These are phyloP conservation scores for Lotus japonicus DNA, from an alignment of 306 rosid species.

Conservation along the genomic window DNA sequence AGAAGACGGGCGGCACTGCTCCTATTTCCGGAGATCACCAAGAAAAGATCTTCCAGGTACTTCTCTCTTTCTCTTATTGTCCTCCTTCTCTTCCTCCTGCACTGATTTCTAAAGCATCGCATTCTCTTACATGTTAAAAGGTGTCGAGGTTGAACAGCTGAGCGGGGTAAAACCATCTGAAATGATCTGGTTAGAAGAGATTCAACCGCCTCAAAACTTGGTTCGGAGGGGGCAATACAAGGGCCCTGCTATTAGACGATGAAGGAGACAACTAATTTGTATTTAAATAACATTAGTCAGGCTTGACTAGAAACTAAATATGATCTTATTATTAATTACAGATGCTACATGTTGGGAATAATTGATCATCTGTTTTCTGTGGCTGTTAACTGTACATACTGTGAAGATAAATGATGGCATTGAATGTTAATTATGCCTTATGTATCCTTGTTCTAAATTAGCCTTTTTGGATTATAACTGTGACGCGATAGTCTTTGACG, in stretches of 20 bases:
- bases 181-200: slow-evolving; percentile 35
- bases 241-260: slow-evolving; percentile 34
- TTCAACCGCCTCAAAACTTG: slow-evolving; percentile 29
- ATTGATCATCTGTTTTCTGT: slow-evolving; percentile 4
- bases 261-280: slow-evolving; percentile 7
- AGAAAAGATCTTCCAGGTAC: slow-evolving; percentile 31
- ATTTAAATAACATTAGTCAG: slow-evolving; percentile 5
- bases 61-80: background rate
- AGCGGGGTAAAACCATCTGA: slow-evolving; percentile 20
- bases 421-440: background rate
- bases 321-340: background rate
- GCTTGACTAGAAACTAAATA: slow-evolving; percentile 11
- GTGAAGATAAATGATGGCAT: slow-evolving; percentile 2
- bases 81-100: background rate
- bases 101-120: slow-evolving; percentile 1
- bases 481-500: background rate
- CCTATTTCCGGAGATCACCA: slow-evolving; percentile 23
- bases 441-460: background rate
- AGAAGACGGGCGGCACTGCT: slow-evolving; percentile 39
- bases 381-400: slow-evolving; percentile 27
- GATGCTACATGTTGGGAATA: slow-evolving; percentile 4
- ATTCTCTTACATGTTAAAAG: slow-evolving; percentile 1
- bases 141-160: slow-evolving; percentile 15
- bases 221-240: slow-evolving; percentile 30
- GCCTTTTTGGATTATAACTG: background rate